A percentile compares a stretch with the other conserved stretches of the same genome.
These are phyloP conservation scores for Aspergillus thermomutatus DNA, from an alignment of 2,329 filamentous ascomycete genomes.

Conservation along the genomic window DNA sequence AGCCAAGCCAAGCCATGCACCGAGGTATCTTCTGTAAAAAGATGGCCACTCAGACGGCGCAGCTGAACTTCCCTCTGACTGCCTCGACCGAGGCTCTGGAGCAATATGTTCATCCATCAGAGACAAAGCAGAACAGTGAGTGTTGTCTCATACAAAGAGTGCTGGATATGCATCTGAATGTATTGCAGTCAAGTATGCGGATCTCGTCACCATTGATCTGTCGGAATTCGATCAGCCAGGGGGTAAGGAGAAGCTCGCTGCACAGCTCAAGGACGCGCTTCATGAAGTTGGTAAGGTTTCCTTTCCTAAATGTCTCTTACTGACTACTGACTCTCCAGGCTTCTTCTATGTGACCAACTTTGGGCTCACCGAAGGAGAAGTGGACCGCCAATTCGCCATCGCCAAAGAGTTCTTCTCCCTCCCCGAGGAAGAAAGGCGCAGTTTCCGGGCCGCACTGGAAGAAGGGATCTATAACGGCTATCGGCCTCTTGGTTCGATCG, in stretches of 20 bases:
- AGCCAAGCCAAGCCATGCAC: no score
- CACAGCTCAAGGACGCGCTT: conserved; percentile 53
- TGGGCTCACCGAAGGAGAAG: conserved; percentile 54
- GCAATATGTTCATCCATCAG: conserved; percentile 8
- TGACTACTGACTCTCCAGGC: conserved; percentile 28
- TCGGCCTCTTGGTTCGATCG: conserved; percentile 43
- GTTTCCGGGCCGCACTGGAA: conserved; percentile 50
- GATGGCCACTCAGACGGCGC: conserved; percentile 3
- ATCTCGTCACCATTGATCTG: conserved; percentile 54
- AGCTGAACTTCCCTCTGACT: background rate
- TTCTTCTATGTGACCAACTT: conserved; percentile 64
- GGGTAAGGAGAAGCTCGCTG: conserved; percentile 52
- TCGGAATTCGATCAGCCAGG: conserved; percentile 52
- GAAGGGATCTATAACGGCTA: conserved; percentile 57
- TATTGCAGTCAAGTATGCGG: conserved; percentile 31
- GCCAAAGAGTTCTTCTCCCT: conserved; percentile 56
- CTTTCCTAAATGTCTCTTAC: background rate
- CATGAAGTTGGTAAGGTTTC: conserved; percentile 34
- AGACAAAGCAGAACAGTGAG: conserved; percentile 9
- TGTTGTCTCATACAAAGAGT: background rate
- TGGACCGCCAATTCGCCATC: conserved; percentile 59
- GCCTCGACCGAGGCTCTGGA: conserved; percentile 2
- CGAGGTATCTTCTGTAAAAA: no score
- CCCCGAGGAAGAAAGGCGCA: conserved; percentile 53
- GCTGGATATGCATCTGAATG: no score